Evolutionary conservation across 176 grass and related monocot genomes (phyloP).

Genomic region (Themeda triandra): DNA sequence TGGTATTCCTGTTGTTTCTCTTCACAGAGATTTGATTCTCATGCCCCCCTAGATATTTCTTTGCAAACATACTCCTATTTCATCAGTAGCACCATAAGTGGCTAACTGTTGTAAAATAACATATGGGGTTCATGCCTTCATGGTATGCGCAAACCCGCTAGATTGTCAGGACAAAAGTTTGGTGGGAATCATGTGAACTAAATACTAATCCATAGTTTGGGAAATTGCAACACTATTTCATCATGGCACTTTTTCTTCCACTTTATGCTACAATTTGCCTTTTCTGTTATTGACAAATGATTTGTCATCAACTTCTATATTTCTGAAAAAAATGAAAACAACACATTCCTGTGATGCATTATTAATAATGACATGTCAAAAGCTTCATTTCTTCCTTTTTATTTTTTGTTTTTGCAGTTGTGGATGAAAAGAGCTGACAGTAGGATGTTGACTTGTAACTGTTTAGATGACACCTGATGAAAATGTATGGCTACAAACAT

Average conservation of each 20-base stretch:
- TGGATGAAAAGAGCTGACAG: slow-evolving; percentile 18
- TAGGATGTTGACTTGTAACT: slow-evolving; percentile 39
- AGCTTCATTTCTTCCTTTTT: background rate
- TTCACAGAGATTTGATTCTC: background rate
- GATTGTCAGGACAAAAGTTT: background rate
- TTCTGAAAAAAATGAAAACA: background rate
- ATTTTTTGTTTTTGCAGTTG: background rate
- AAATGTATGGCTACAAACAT: slow-evolving; percentile 21
- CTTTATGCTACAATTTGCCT: background rate
- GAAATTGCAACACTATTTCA: background rate
- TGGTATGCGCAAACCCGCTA: background rate
- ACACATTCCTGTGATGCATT: background rate
- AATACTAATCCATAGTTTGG: background rate
- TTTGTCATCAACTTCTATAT: background rate
- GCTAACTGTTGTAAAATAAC: background rate
- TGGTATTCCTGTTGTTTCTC: background rate
- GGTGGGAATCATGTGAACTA: background rate
- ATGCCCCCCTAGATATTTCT: background rate
- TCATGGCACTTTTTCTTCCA: background rate
- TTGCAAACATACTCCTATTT: background rate
- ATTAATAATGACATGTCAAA: background rate
- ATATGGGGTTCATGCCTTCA: background rate
- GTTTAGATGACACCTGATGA: slow-evolving; percentile 53
- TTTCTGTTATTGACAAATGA: background rate
- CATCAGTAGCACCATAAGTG: background rate